Base-by-base conservation (phyloP, 2,329 filamentous ascomycete species). In the Fusarium concolor region DNA sequence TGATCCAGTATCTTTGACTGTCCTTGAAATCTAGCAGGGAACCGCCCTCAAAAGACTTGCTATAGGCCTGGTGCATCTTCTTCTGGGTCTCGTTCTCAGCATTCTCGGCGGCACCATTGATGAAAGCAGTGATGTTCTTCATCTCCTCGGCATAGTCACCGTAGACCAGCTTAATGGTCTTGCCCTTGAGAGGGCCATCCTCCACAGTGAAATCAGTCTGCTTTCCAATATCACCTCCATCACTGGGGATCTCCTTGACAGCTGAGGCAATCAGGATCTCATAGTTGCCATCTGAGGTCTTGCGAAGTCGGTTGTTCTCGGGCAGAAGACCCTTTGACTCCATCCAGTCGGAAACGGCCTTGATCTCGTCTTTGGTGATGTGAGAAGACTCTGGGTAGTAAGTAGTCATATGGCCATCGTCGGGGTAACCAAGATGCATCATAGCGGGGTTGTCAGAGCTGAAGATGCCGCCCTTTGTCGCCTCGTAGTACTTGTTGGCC, bases 1-100 rank as follows among this genome's bases (percentile, higher is more conserved):
- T 88, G 68, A 96, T 93, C 93, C 93, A 96, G 73, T 86, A 87
- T 67, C 91, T 86, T 78, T 96, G 92, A 67, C 89, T 90, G 75
- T 95, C 88, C 79, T 94, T 94, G 83, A 92, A 94, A 14, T 89
- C 89, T 65, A 92, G 84, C 47, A 95, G 84, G 24, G 91, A 94
- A 37, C 93, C 93, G 22, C 86, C 85, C 52, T 87, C 84, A 72
- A 96, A 96, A 0, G 92, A 93, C 71, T 89, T 88, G 62, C 87
- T 88, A 76, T 96, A 96, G 24, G 91, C 87, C 31, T 85, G 79
- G 70, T 93, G 85, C 90, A 94, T 94, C 50, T 88, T 85, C 79
- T 87, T 86, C 77, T 96, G 90, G 14, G 83, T 92, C 14, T 92
- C 89, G 71, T 94, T 95, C 60, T 89, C 89, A 33, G 90, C 86